Evolutionary conservation across 179 eudicot genomes (phyloP), one percentile per base, ranked within the genome.

Genomic region (Spinacia oleracea): DNA sequence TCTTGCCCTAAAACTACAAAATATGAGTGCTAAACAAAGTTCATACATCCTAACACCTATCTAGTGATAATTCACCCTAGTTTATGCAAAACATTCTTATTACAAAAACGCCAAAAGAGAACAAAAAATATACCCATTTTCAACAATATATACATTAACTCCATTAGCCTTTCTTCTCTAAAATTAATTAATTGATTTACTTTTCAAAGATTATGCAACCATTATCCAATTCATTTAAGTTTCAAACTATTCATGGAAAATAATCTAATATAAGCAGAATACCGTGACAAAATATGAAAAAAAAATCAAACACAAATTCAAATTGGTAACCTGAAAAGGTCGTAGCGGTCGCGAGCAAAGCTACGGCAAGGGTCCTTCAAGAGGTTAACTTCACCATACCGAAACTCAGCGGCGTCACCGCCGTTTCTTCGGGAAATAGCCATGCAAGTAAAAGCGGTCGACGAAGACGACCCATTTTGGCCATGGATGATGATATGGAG

Each of bases 391-490:
- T 93, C 96, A 25, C 72, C 83, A 46, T 91, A 91, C 76, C 67
- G 76, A 66, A 31, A 40, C 0, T 70, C 86, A 72, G 50, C 5
- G 29, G 16, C 77, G 29, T 53, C 72, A 9, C 4, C 71, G n/a
- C 6, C 71, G 18, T 32, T 56, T 31, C 29, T 77, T 56, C 63
- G 75, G 63, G 29, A 95, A 55, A 84, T 93, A 96, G 14, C 98
- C 99, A 66, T 86, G 86, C 71, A 85, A 77, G 80, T 89, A 88
- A 82, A 93, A 81, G 27, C 88, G 83, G 83, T 89, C 92, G 38
- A 96, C 76, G 71, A 96, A 96, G 77, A 84, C 65, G 34, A 90
- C 88, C 99, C 99, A 96, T 83, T 96, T 98, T 2, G 99, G 96
- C 98, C 98, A 96, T 0, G 97, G 93, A 66, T 92, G 97, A 46